Conservation (phyloP, 106 monocot species). For the Allium cepa region DNA sequence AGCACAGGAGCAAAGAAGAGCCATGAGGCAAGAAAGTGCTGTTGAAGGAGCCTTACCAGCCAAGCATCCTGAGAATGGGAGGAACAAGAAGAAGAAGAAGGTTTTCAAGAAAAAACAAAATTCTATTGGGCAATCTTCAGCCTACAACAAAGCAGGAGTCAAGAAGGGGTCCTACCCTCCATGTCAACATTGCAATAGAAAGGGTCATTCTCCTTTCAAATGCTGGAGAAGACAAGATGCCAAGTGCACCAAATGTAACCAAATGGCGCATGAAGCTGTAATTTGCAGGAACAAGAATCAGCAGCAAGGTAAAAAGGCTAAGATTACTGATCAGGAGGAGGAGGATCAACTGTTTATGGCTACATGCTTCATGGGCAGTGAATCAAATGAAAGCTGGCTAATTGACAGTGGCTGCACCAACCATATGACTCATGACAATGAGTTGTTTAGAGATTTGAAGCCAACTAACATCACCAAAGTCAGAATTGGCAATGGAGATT, state of each 20-base stretch:
- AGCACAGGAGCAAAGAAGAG: not conserved
- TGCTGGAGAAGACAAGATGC: too few species aligned
- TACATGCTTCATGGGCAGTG: not conserved
- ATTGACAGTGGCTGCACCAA: conserved; percentile 4
- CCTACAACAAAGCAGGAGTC: not conserved
- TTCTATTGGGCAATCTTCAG: not conserved
- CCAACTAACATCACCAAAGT: too few species aligned
- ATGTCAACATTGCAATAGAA: not conserved
- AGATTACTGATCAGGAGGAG: conserved; percentile 2
- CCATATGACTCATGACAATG: not conserved
- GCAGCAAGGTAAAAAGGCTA: not conserved
- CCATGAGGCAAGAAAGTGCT: not conserved
- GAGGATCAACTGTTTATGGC: conserved; percentile 1
- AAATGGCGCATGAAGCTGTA: too few species aligned
- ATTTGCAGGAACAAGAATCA: not conserved
- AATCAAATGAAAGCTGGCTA: conserved; percentile 6
- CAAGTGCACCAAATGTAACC: not conserved
- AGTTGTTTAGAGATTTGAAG: not conserved
- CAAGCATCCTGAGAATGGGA: not conserved
- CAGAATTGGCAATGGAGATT: too few species aligned
- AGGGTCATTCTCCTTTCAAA: not conserved
- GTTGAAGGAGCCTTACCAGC: not conserved
- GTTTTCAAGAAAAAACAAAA: not conserved
- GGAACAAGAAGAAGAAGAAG: not conserved
- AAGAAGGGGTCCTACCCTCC: not conserved